Conservation (phyloP, 805 yeast species). For the Myxozyma lipomycoides region DNA sequence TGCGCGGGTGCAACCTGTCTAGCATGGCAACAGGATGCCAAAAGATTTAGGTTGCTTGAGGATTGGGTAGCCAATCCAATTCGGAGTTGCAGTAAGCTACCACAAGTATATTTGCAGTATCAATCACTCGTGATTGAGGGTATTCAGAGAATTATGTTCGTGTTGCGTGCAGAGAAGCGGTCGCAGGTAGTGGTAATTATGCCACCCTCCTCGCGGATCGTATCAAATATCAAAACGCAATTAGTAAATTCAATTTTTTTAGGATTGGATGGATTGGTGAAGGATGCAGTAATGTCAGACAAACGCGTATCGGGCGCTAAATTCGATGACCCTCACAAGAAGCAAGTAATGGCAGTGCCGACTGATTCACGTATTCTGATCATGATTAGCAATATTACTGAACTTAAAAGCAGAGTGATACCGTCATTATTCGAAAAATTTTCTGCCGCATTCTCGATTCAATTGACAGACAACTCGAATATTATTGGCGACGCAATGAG, state of each 20-base stretch:
- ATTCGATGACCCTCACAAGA: constrained; percentile 37
- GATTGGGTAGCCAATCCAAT: constrained; percentile 36
- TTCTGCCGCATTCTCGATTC: constrained; percentile 49
- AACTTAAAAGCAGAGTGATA: constrained; percentile 45
- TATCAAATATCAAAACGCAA: constrained; percentile 36
- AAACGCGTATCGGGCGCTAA: background rate
- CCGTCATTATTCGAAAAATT: constrained; percentile 49
- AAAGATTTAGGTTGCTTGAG: constrained; percentile 40
- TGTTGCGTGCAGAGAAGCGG: constrained; percentile 18
- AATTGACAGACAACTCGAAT: constrained; percentile 43
- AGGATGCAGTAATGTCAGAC: constrained; percentile 33
- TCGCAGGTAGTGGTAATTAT: constrained; percentile 30
- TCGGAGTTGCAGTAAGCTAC: constrained; percentile 40
- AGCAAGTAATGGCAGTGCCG: constrained; percentile 40
- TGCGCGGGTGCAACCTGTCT: constrained; percentile 48
- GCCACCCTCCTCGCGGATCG: constrained; percentile 37
- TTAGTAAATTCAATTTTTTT: constrained; percentile 39
- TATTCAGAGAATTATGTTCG: constrained; percentile 25
- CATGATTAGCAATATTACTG: constrained; percentile 53
- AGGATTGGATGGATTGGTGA: constrained; percentile 35
- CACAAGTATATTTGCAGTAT: constrained; percentile 41
- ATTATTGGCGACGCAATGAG: constrained; percentile 47
- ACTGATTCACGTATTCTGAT: constrained; percentile 50
- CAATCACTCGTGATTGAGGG: constrained; percentile 41
- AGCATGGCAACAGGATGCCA: constrained; percentile 51